Conservation (phyloP, 2,329 filamentous ascomycete species). For the Aspergillus texensis region DNA sequence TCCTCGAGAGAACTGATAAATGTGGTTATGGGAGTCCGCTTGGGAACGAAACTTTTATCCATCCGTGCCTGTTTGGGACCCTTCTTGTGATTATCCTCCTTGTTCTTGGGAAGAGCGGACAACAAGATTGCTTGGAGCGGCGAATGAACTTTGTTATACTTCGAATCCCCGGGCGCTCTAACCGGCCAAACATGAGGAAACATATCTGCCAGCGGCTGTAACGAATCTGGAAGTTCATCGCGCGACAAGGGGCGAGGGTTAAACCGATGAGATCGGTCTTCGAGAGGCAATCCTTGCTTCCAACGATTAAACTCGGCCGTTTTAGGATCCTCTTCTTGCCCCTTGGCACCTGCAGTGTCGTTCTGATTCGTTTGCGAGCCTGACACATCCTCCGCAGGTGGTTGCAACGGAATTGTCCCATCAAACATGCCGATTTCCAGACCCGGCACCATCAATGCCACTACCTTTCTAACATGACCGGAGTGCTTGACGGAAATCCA, state of each 20-base stretch:
- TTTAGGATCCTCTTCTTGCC: slow-evolving; percentile 23
- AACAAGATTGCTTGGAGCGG: slow-evolving; percentile 83
- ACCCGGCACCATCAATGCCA: slow-evolving; percentile 88
- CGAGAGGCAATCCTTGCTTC: slow-evolving; percentile 42
- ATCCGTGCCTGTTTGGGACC: slow-evolving; percentile 64
- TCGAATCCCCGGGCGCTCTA: slow-evolving; percentile 82
- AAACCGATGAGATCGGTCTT: slow-evolving; percentile 35
- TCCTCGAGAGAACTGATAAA: slow-evolving; percentile 75
- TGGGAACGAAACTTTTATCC: slow-evolving; percentile 69
- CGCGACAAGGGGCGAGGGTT: slow-evolving; percentile 36
- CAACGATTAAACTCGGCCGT: slow-evolving; percentile 40
- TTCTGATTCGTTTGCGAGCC: slow-evolving; percentile 1
- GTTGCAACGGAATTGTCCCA: slow-evolving; percentile 51
- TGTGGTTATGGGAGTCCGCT: slow-evolving; percentile 78
- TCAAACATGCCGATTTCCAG: slow-evolving; percentile 90
- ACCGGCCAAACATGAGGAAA: slow-evolving; percentile 90
- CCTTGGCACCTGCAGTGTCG: slow-evolving; percentile 3
- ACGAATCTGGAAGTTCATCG: slow-evolving; percentile 46
- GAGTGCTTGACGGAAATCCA: slow-evolving; percentile 65
- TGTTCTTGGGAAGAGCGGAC: slow-evolving; percentile 68
- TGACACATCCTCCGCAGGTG: slow-evolving; percentile 17
- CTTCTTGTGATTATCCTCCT: slow-evolving; percentile 64
- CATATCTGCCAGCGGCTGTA: slow-evolving; percentile 74
- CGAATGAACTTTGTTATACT: slow-evolving; percentile 78
- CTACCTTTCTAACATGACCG: slow-evolving; percentile 68